Percentiles rank a stretch among this genome's conserved stretches.
Conservation (phyloP, 2,329 filamentous ascomycete species). For the Aureobasidium uvarum region DNA sequence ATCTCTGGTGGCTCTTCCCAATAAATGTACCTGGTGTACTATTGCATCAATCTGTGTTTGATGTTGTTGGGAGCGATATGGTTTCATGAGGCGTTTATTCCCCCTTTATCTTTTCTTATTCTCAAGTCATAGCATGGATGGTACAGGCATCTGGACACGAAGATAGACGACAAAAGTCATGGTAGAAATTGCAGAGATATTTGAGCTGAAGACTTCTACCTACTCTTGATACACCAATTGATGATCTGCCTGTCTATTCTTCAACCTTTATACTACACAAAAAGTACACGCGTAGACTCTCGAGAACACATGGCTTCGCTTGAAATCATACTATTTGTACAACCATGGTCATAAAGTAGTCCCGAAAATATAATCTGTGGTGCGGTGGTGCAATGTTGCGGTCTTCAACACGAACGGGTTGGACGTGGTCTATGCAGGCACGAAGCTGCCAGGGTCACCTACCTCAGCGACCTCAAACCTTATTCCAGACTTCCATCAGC, state of each 20-base stretch:
- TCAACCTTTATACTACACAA: no score
- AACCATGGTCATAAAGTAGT: no score
- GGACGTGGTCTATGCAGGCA: no score
- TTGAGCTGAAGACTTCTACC: conserved; percentile 13
- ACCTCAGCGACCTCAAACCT: not conserved
- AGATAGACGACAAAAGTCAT: conserved; percentile 22
- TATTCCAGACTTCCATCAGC: not conserved
- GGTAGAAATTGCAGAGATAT: conserved; percentile 13
- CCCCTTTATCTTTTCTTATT: not conserved
- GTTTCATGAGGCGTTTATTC: conserved; percentile 22
- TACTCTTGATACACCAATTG: no score
- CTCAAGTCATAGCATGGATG: conserved; percentile 10
- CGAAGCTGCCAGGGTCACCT: conserved; percentile 7
- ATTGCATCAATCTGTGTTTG: not conserved
- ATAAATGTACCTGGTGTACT: conserved; percentile 30
- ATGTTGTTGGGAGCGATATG: conserved; percentile 14
- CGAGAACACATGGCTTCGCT: no score
- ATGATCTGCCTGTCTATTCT: no score
- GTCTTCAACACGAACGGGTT: no score
- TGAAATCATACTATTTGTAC: no score
- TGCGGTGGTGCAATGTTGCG: no score
- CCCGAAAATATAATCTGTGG: no score
- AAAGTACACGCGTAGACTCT: no score
- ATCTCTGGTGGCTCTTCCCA: conserved; percentile 45
- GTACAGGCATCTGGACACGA: conserved; percentile 20